Percentiles rank a stretch among this genome's conserved stretches.
Conservation (phyloP, 202 grass and related monocot genomes). For the Cymbopogon flexuosus region DNA sequence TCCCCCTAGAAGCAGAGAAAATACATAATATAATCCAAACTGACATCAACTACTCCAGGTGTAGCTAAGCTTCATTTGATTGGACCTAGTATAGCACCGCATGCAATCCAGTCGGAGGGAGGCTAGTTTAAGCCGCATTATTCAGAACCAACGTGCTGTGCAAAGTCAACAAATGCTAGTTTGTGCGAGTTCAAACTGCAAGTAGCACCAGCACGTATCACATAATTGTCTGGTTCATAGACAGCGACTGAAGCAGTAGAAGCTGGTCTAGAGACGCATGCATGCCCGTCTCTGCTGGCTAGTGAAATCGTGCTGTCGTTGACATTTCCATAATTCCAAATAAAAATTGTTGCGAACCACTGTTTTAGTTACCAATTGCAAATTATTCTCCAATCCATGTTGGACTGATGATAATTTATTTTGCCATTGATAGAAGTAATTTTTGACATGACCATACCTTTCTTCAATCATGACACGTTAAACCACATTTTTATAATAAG, state of each 20-base stretch:
- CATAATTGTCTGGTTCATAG: too few relatives aligned
- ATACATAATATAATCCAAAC: neutral
- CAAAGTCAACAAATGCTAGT: conserved; percentile 23
- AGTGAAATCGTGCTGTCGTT: neutral
- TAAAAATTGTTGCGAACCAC: neutral
- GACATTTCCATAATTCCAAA: neutral
- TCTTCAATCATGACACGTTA: neutral
- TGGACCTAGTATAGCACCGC: neutral
- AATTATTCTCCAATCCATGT: neutral
- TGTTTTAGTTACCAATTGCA: neutral
- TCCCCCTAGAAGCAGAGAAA: neutral
- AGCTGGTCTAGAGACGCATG: too few relatives aligned
- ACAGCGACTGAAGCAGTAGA: too few relatives aligned
- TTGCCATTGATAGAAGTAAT: neutral
- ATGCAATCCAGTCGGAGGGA: neutral
- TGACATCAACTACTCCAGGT: conserved; percentile 11
- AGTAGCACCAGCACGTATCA: too few relatives aligned
- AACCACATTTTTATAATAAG: too few relatives aligned
- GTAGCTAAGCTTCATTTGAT: conserved; percentile 13
- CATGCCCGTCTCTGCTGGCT: too few relatives aligned
- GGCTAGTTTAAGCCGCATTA: neutral
- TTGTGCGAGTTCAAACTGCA: too few relatives aligned
- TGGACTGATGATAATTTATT: neutral
- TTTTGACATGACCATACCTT: neutral
- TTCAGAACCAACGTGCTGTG: conserved; percentile 23